Percentiles rank a stretch among this genome's conserved stretches.
These are phyloP conservation scores for Phycomyces nitens DNA, from an alignment of 192 early-diverging fungal genomes.

Conservation along the genomic window DNA sequence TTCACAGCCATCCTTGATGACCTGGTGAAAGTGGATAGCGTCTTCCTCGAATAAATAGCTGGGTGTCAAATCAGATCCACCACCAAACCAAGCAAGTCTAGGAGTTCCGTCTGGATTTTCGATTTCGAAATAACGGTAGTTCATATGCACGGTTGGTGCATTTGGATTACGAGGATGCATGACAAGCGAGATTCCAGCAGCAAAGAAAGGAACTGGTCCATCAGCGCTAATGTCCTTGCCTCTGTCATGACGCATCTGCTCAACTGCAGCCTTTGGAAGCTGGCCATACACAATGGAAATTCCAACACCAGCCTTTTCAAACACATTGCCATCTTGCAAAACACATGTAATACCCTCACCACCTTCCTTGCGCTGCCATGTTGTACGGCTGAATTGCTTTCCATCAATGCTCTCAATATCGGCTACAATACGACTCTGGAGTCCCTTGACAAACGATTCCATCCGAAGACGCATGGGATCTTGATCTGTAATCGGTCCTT, in stretches of 20 bases:
- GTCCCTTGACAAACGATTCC: conserved; percentile 70
- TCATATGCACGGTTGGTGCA: conserved; percentile 95
- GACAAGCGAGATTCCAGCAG: conserved; percentile 86
- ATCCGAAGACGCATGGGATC: conserved; percentile 79
- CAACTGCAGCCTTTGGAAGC: conserved; percentile 68
- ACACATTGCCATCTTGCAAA: conserved; percentile 86
- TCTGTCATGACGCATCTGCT: conserved; percentile 86
- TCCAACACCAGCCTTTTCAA: conserved; percentile 97
- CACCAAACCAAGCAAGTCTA: conserved; percentile 92
- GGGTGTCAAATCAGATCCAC: conserved; percentile 94
- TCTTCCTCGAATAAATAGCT: conserved; percentile 89
- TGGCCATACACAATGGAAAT: conserved; percentile 86
- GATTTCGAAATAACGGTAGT: conserved; percentile 98
- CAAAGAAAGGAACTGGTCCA: conserved; percentile 75
- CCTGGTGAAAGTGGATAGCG: conserved; percentile 88
- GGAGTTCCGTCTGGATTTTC: conserved; percentile 59
- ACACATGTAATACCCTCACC: conserved; percentile 92
- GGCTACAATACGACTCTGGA: conserved; percentile 75
- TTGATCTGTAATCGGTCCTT: conserved; percentile 42
- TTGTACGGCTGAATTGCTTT: conserved; percentile 67
- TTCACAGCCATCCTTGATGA: conserved; percentile 91
- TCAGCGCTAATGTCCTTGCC: conserved; percentile 58
- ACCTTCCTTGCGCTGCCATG: conserved; percentile 87
- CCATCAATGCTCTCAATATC: conserved; percentile 63
- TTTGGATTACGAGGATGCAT: conserved; percentile 95